A percentile compares a stretch with the other conserved stretches of the same genome.
These are phyloP conservation scores for Solanum hybrid DNA, from an alignment of 305 asterid genomes.

Conservation along the genomic window DNA sequence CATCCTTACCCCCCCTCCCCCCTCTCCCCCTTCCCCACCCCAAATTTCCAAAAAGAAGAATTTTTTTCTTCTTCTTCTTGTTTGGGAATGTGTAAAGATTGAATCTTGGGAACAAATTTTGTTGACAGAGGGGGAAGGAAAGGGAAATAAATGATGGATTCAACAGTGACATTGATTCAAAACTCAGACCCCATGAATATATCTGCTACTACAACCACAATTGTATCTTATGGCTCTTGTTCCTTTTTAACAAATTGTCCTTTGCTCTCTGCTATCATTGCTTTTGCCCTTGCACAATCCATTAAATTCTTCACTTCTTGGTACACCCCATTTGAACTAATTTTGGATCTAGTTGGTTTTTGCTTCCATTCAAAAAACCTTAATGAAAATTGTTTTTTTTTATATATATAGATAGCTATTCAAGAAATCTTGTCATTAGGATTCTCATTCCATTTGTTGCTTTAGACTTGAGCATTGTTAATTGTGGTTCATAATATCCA, in stretches of 20 bases:
- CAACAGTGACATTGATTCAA: constrained; percentile 17
- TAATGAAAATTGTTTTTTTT: neutral
- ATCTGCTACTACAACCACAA: constrained; percentile 2
- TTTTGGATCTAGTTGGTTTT: neutral
- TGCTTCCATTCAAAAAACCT: neutral
- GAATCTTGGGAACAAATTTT: neutral
- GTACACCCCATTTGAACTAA: constrained; percentile 7
- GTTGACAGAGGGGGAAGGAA: neutral
- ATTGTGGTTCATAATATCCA: neutral
- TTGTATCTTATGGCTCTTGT: constrained; percentile 12
- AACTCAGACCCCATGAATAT: constrained; percentile 12
- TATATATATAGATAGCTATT: neutral
- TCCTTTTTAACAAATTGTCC: constrained; percentile 32
- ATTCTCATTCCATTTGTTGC: neutral
- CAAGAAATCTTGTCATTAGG: neutral
- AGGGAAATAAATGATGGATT: constrained; percentile 13
- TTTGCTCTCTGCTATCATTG: constrained; percentile 29
- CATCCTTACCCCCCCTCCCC: neutral
- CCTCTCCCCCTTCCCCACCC: neutral
- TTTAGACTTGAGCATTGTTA: neutral
- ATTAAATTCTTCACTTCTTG: constrained; percentile 32
- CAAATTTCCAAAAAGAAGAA: neutral
- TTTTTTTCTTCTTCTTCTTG: neutral
- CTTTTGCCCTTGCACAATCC: constrained; percentile 37
- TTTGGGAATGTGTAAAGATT: neutral